phyloP scores from a whole-genome alignment of 305 asterid genomes.

The Plantago coronopus region DNA sequence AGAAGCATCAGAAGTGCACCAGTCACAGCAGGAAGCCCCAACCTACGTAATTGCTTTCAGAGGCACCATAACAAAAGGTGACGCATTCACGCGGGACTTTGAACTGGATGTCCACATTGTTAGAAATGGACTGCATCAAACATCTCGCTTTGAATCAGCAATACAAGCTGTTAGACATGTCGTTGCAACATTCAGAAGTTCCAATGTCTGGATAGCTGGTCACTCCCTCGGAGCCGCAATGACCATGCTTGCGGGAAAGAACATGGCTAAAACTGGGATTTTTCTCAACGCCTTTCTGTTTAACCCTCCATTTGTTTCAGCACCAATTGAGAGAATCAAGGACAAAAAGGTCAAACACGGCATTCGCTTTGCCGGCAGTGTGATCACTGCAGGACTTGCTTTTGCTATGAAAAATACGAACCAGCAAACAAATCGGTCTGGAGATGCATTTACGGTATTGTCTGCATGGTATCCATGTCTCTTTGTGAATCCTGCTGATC shows the following conservation, averaged over 20 bases:
- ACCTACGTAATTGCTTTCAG: constrained; percentile 64
- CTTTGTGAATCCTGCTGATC: constrained; percentile 69
- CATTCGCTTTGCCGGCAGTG: constrained; percentile 73
- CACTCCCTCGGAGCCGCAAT: constrained; percentile 91
- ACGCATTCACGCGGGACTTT: constrained; percentile 66
- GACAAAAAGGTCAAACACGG: constrained; percentile 72
- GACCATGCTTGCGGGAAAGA: constrained; percentile 83
- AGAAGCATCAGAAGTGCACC: constrained; percentile 16
- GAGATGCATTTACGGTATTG: constrained; percentile 45
- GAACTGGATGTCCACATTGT: constrained; percentile 67
- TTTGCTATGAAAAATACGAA: constrained; percentile 53
- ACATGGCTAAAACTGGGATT: constrained; percentile 63
- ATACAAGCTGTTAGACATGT: constrained; percentile 73
- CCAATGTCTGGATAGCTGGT: constrained; percentile 69
- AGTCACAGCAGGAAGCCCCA: constrained; percentile 35
- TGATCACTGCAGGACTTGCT: constrained; percentile 93
- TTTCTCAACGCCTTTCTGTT: constrained; percentile 66
- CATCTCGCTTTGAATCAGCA: constrained; percentile 73
- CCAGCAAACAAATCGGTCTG: constrained; percentile 30
- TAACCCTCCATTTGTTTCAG: constrained; percentile 83
- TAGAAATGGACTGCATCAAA: constrained; percentile 68
- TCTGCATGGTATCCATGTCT: constrained; percentile 67
- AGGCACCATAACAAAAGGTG: constrained; percentile 90
- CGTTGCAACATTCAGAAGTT: constrained; percentile 61
- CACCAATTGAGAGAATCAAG: constrained; percentile 82